Evolutionary conservation across 177 flowering plant species (phyloP).

Genomic region (Vitis hybrid): DNA sequence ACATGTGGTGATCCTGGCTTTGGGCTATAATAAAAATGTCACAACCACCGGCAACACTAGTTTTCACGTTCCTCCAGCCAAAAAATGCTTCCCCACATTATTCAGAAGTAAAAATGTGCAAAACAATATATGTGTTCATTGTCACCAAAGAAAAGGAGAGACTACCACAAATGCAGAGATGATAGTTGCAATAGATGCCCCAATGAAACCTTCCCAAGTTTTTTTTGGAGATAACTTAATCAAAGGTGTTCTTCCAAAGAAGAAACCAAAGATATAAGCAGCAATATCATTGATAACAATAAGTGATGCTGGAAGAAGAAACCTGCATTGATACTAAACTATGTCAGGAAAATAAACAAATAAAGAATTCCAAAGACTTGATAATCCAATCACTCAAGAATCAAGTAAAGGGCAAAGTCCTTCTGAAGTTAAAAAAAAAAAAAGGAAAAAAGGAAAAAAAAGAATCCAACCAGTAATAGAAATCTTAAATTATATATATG

Average conservation of each 20-base stretch:
- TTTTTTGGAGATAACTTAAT: conserved; percentile 96
- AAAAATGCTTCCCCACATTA: no score
- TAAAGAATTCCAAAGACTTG: neutral
- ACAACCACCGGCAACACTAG: no score
- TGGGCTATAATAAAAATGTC: no score
- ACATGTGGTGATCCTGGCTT: no score
- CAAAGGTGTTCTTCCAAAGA: conserved; percentile 92
- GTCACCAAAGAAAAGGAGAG: neutral
- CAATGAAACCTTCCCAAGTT: conserved; percentile 99
- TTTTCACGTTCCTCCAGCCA: no score
- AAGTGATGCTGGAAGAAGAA: conserved; percentile 96
- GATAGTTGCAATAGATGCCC: conserved; percentile 86
- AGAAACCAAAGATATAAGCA: conserved; percentile 92
- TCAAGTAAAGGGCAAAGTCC: neutral
- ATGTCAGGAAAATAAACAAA: neutral
- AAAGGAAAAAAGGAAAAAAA: neutral
- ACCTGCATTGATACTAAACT: conserved; percentile 55
- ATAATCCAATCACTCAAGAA: neutral
- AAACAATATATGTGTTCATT: neutral
- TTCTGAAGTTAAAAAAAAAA: neutral
- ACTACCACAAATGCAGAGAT: conserved; percentile 87
- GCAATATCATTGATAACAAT: conserved; percentile 90
- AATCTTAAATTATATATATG: no score
- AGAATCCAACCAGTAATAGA: no score
- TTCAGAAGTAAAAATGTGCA: no score